phyloP scores from a whole-genome alignment of 345 rosid species.

The Gossypium australe region DNA sequence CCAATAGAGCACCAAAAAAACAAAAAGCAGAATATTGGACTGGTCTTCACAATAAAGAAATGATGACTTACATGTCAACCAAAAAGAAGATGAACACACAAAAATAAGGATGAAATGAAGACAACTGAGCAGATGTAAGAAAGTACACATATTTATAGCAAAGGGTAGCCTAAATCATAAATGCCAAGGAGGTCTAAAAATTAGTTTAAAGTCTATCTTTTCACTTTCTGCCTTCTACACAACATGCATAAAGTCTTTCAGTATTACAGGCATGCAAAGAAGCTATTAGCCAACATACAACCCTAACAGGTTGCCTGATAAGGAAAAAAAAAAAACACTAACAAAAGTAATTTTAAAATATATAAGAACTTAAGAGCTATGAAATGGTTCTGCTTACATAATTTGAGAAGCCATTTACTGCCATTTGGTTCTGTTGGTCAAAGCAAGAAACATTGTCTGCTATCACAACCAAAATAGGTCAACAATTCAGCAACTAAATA shows the following conservation, averaged over 20 bases:
- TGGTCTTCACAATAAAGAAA: neutral
- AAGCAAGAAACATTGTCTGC: constrained; percentile 44
- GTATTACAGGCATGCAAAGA: neutral
- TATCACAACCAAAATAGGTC: constrained; percentile 12
- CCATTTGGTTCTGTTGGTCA: constrained; percentile 36
- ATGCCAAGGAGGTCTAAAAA: neutral
- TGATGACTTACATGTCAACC: neutral
- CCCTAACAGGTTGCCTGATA: too few relatives aligned
- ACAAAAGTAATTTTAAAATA: neutral
- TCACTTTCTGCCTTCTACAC: neutral
- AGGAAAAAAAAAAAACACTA: neutral
- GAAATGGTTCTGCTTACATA: constrained; percentile 40
- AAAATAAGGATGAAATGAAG: neutral
- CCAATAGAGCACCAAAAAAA: neutral
- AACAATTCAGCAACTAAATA: constrained; percentile 2
- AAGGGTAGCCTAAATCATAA: neutral
- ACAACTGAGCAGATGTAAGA: neutral
- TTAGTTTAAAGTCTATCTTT: neutral
- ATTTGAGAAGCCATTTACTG: constrained; percentile 28
- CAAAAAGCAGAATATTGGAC: neutral
- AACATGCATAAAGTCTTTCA: neutral
- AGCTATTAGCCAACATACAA: too few relatives aligned
- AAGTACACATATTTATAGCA: neutral
- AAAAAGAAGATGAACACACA: neutral
- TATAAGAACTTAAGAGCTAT: neutral